Conservation (phyloP, 176 grass and related monocot genomes). For the Juncus effusus region DNA sequence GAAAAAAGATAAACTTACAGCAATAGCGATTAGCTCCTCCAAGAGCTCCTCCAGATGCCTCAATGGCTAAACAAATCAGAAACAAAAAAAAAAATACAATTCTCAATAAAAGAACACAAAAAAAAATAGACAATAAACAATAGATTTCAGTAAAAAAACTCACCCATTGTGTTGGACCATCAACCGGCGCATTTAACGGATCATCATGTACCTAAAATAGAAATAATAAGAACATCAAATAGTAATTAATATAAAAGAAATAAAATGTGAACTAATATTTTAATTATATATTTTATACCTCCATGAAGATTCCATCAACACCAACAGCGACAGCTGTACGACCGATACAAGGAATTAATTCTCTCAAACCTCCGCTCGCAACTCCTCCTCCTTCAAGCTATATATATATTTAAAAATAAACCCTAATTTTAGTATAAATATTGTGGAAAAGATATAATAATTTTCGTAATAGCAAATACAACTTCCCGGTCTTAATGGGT, state of each 20-base stretch:
- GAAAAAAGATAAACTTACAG: conserved; percentile 49
- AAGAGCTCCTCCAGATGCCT: conserved; percentile 81
- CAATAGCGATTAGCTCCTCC: conserved; percentile 78
- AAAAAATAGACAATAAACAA: neutral
- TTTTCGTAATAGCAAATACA: neutral
- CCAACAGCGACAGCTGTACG: conserved; percentile 88
- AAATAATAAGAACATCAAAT: neutral
- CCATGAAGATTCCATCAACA: conserved; percentile 97
- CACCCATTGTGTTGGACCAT: conserved; percentile 98
- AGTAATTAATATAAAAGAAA: neutral
- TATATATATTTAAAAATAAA: conserved; percentile 25
- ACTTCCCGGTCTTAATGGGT: conserved; percentile 1
- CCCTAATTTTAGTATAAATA: neutral
- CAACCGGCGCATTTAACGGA: conserved; percentile 77
- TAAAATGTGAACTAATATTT: conserved; percentile 6
- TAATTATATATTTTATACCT: conserved; percentile 41
- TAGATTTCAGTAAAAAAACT: conserved; percentile 11
- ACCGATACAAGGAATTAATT: conserved; percentile 94
- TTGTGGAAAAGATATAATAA: neutral
- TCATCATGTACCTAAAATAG: conserved; percentile 75
- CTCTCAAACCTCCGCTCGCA: conserved; percentile 80
- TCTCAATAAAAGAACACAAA: conserved; percentile 10
- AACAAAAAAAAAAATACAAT: neutral
- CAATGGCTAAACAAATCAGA: conserved; percentile 45
- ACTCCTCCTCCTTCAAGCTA: conserved; percentile 96